Percentiles rank a stretch among this genome's conserved stretches.
Conservation (phyloP, 1,284 basidiomycete species). For the Ganoderma boninense region DNA sequence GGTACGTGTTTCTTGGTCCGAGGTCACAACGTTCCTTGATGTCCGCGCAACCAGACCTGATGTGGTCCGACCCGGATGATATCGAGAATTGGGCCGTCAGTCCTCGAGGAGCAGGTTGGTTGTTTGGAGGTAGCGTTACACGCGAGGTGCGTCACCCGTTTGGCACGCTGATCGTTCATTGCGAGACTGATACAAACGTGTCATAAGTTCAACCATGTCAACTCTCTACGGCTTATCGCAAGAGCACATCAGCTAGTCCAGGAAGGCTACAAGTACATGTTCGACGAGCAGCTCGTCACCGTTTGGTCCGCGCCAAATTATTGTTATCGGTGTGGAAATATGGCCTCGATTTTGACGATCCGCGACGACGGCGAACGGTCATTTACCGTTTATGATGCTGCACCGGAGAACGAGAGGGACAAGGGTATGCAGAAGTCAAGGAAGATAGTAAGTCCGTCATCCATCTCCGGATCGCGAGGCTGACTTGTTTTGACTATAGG, state of each 20-base stretch:
- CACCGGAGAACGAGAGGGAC: constrained; percentile 87
- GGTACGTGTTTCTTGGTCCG: constrained; percentile 52
- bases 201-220: constrained; percentile 90
- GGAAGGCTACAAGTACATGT: constrained; percentile 99
- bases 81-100: constrained; percentile 96
- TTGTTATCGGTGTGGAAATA: constrained; percentile 87
- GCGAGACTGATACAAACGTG: neutral
- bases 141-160: constrained; percentile 70
- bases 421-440: constrained; percentile 66
- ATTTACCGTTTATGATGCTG: constrained; percentile 87
- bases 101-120: constrained; percentile 94
- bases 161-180: no score
- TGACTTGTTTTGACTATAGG: constrained; percentile 41
- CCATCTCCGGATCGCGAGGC: neutral
- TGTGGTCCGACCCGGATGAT: constrained; percentile 99
- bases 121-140: constrained; percentile 92
- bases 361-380: constrained; percentile 67
- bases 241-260: constrained; percentile 96
- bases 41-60: constrained; percentile 69
- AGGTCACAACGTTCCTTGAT: constrained; percentile 7
- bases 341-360: constrained; percentile 81
- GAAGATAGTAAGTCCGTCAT: constrained; percentile 60
- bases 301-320: constrained; percentile 99
- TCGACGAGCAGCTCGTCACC: constrained; percentile 92
- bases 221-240: constrained; percentile 85